Conservation (phyloP, 768 basidiomycete genomes). For the Lactifluus pinguis region DNA sequence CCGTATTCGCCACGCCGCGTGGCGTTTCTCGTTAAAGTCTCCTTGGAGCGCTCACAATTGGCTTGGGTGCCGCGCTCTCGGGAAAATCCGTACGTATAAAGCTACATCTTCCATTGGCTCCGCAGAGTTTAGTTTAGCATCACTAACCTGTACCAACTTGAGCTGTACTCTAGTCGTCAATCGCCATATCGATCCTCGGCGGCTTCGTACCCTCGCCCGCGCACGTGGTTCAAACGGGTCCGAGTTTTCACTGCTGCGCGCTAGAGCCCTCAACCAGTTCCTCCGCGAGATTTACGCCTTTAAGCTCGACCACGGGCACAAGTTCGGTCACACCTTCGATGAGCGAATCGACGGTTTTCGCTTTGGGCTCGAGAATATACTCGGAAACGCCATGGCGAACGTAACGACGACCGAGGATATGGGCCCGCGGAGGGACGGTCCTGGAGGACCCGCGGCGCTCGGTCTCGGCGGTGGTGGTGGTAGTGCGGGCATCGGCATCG, state of each 20-base stretch:
- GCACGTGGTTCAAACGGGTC: slow-evolving; percentile 64
- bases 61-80: slow-evolving; percentile 17
- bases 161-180: neutral
- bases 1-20: neutral
- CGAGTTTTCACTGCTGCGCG: slow-evolving; percentile 44
- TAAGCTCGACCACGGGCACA: slow-evolving; percentile 44
- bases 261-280: slow-evolving; percentile 57
- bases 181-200: slow-evolving; percentile 34
- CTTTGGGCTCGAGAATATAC: slow-evolving; percentile 37
- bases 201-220: slow-evolving; percentile 63
- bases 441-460: neutral
- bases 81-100: slow-evolving; percentile 13
- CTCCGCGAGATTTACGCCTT: slow-evolving; percentile 54
- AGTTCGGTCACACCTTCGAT: slow-evolving; percentile 31
- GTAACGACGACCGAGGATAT: neutral
- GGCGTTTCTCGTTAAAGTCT: slow-evolving; percentile 16
- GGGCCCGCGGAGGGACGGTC: neutral
- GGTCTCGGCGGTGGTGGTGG: neutral
- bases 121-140: neutral
- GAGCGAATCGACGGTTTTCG: slow-evolving; percentile 28
- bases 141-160: neutral
- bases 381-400: slow-evolving; percentile 30
- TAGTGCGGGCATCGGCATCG: neutral
- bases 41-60: slow-evolving; percentile 23
- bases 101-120: neutral